These are phyloP conservation scores for Blastocystis sp. DNA, from an alignment of 352 stramenopile species.

Conservation along the genomic window DNA sequence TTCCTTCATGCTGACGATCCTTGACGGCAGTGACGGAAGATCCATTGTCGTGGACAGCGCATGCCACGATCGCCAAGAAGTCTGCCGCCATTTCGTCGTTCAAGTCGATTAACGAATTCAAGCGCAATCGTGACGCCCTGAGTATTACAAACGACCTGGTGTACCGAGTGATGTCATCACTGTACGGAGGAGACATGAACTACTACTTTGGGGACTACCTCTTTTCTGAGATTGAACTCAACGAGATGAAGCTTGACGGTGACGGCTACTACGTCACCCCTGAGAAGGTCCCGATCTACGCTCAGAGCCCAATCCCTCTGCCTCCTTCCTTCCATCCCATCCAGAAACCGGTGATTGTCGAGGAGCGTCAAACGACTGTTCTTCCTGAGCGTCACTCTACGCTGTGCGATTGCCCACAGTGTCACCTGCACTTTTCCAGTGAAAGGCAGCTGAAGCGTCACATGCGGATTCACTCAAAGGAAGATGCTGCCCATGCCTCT, in stretches of 20 bases:
- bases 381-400: neutral
- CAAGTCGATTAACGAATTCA: neutral
- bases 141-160: neutral
- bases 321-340: slow-evolving; percentile 5
- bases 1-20: neutral
- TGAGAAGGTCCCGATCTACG: neutral
- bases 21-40: slow-evolving; percentile 26
- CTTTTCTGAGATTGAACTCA: slow-evolving; percentile 10
- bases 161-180: neutral
- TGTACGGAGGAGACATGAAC: neutral
- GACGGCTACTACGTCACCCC: slow-evolving; percentile 19
- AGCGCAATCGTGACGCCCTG: neutral
- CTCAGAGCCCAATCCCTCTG: neutral
- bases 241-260: neutral
- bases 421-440: slow-evolving; percentile 18
- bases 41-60: neutral
- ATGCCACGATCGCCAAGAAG: slow-evolving; percentile 20
- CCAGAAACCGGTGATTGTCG: neutral
- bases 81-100: neutral
- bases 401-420: neutral
- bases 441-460: slow-evolving; percentile 20
- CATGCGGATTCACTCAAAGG: neutral
- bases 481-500: neutral
- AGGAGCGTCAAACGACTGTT: neutral
- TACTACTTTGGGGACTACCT: slow-evolving; percentile 12